Evolutionary conservation across 495 filamentous ascomycete genomes (phyloP), one percentile per base, ranked within the genome.

Genomic region (Aspergillus bridgeri): DNA sequence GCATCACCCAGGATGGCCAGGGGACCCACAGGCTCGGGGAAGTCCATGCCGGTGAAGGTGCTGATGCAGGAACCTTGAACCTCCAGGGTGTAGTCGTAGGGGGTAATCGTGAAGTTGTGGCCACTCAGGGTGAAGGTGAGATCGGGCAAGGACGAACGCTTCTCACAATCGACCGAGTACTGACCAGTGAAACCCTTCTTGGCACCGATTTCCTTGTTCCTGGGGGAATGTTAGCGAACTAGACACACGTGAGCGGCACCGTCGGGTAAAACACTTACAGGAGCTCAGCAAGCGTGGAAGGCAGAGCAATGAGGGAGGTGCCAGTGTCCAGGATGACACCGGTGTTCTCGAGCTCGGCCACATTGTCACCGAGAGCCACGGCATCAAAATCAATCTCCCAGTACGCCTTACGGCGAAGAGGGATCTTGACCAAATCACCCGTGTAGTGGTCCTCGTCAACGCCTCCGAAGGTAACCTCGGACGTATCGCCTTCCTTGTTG

Each of bases 321-420:
- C 95, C 95, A 57, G 95, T 99, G 81, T 99, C 95, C 49, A 99
- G 87, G 57, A 99, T 97, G 62, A 91, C 88, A 78, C 95, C 95
- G 47, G 92, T 96, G 79, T 89, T 82, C 47, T 96, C 91, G 53
- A 98, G 86, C 64, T 94, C 88, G 60, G 94, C 94, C 60, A 82
- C 83, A 57, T 84, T 80, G 18, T 89, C 81, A 59, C 94, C 95
- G 60, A 96, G 93, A 48, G 86, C 83, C 76, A 99, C 92, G 47
- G 90, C 79, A 66, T 98, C 89, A 60, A 98, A 86, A 62, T 98
- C 92, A 23, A 98, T 93, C 81, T 99, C 95, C 95, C 95, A 99
- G 83, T 99, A 99, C 42, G 95, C 95, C 87, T 97, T 97, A 68
- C 95, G 90, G 70, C 94, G 86, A 60, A 99, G 84, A 49, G 93